phyloP scores from a whole-genome alignment of 2,329 filamentous ascomycete species.

The Clarireedia homoeocarpa region DNA sequence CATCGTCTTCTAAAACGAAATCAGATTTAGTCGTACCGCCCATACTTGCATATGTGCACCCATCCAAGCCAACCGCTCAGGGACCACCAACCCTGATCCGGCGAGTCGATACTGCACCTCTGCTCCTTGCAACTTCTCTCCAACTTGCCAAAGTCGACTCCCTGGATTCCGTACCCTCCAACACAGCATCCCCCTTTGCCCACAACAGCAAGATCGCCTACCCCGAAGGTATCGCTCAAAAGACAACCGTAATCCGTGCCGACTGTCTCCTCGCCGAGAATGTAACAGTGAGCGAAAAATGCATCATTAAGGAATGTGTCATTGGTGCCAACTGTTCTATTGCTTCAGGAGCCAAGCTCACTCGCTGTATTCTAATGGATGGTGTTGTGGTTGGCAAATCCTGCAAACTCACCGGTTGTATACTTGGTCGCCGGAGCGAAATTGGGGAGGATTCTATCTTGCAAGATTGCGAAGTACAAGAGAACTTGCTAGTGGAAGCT shows the following conservation, averaged over 20 bases:
- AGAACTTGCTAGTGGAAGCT: slow-evolving; percentile 79
- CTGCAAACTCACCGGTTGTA: slow-evolving; percentile 79
- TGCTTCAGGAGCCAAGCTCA: slow-evolving; percentile 73
- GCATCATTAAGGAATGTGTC: slow-evolving; percentile 85
- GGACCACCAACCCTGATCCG: slow-evolving; percentile 59
- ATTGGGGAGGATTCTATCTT: slow-evolving; percentile 77
- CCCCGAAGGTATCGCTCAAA: slow-evolving; percentile 70
- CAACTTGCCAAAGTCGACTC: slow-evolving; percentile 79
- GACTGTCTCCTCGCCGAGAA: slow-evolving; percentile 85
- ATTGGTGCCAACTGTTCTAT: slow-evolving; percentile 85
- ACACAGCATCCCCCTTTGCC: slow-evolving; percentile 62
- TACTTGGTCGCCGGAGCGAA: slow-evolving; percentile 71
- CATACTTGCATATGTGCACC: slow-evolving; percentile 76
- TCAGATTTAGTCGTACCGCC: slow-evolving; percentile 52
- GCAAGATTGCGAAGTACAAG: slow-evolving; percentile 87
- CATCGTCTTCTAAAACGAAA: not conserved
- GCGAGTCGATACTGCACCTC: slow-evolving; percentile 77
- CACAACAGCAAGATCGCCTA: slow-evolving; percentile 76
- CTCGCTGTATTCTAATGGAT: slow-evolving; percentile 89
- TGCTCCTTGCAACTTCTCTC: slow-evolving; percentile 75
- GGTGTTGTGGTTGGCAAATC: slow-evolving; percentile 77
- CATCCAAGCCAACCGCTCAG: slow-evolving; percentile 34
- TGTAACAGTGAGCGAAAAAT: slow-evolving; percentile 80
- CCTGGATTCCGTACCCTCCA: slow-evolving; percentile 52
- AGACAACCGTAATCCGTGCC: slow-evolving; percentile 71